Conservation (phyloP, 371 early-diverging fungal species). For the Scutellospora calospora region DNA sequence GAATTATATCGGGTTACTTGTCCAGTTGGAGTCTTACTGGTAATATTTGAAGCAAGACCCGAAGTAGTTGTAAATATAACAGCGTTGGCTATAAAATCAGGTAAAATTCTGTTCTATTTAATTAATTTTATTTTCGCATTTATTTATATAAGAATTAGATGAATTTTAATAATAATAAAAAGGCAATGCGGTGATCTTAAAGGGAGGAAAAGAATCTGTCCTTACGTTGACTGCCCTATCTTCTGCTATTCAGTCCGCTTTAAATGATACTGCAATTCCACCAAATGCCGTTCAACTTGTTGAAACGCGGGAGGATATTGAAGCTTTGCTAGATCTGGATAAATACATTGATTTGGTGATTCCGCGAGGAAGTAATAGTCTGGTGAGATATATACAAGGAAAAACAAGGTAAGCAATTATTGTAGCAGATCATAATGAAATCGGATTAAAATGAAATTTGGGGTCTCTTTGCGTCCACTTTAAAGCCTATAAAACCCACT, state of each 20-base stretch:
- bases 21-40: slow-evolving; percentile 94
- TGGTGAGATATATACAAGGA: slow-evolving; percentile 91
- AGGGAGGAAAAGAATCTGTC: slow-evolving; percentile 90
- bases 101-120: slow-evolving; percentile 43
- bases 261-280: slow-evolving; percentile 68
- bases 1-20: slow-evolving; percentile 90
- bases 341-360: slow-evolving; percentile 94
- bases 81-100: slow-evolving; percentile 93
- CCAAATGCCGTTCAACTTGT: slow-evolving; percentile 88
- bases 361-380: slow-evolving; percentile 90
- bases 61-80: slow-evolving; percentile 98
- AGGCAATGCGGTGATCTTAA: slow-evolving; percentile 95
- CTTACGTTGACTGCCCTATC: slow-evolving; percentile 83
- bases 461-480: no score
- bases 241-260: slow-evolving; percentile 78
- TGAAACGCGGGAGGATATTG: slow-evolving; percentile 88
- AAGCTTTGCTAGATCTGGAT: slow-evolving; percentile 84
- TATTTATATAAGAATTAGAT: neutral
- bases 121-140: neutral
- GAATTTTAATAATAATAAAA: slow-evolving; percentile 3
- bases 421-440: no score
- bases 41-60: slow-evolving; percentile 98
- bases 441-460: neutral
- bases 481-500: no score
- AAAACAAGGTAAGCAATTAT: slow-evolving; percentile 88